These are phyloP conservation scores for Aspergillus sp. DNA, from an alignment of 2,329 filamentous ascomycete species.

Conservation along the genomic window DNA sequence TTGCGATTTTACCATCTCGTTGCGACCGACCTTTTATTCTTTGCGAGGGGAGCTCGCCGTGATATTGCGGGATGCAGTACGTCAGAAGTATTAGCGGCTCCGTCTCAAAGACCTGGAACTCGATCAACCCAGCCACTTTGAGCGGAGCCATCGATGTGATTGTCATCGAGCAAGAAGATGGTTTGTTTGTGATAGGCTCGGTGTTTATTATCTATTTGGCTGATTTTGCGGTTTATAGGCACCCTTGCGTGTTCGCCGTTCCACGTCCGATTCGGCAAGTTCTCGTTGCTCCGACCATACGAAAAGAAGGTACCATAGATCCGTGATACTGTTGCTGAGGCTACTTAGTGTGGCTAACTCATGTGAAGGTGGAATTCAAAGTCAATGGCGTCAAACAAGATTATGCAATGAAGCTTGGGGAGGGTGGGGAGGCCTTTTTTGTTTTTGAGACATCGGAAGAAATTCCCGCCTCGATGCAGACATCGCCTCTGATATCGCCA, in stretches of 20 bases:
- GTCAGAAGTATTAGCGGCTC: constrained; percentile 92
- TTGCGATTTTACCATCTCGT: background rate
- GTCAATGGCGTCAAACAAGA: constrained; percentile 91
- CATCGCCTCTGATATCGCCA: constrained; percentile 88
- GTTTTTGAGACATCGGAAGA: constrained; percentile 92
- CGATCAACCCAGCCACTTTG: constrained; percentile 95
- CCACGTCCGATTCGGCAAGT: constrained; percentile 98
- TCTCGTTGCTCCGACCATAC: constrained; percentile 87
- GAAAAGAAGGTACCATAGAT: constrained; percentile 73
- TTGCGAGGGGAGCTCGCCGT: constrained; percentile 18
- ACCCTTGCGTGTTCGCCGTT: constrained; percentile 90
- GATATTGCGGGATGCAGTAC: constrained; percentile 77
- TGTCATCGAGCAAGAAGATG: constrained; percentile 95
- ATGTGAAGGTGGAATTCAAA: constrained; percentile 77
- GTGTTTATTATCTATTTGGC: background rate
- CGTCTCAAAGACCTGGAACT: constrained; percentile 98
- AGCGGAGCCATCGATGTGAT: constrained; percentile 99
- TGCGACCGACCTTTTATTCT: constrained; percentile 10
- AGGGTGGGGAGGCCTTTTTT: constrained; percentile 97
- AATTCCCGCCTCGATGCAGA: constrained; percentile 91
- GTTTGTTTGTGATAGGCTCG: constrained; percentile 42
- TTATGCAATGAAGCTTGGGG: constrained; percentile 97
- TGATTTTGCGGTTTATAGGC: constrained; percentile 36
- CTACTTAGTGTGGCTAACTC: constrained; percentile 15
- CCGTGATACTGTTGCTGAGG: background rate